These are phyloP conservation scores for Meyerozyma carpophila DNA, from an alignment of 1,139 yeast genomes.

Conservation along the genomic window DNA sequence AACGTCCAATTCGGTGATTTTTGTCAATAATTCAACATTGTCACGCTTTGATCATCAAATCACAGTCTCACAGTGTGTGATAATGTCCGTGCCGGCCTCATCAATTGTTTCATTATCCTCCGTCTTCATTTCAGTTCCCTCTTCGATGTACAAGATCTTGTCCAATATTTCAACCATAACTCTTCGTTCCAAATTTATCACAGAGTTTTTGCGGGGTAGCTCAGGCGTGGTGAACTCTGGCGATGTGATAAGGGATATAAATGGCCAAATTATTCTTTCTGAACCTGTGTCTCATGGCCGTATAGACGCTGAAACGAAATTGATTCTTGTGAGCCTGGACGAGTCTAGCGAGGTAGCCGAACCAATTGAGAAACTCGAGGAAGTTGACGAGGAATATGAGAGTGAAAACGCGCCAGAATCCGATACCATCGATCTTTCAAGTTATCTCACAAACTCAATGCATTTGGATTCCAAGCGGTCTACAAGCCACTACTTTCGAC, in stretches of 20 bases:
- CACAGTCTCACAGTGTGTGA: constrained; percentile 29
- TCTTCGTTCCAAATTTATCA: constrained; percentile 24
- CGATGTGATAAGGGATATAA: constrained; percentile 33
- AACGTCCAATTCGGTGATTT: constrained; percentile 21
- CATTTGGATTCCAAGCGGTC: constrained; percentile 13
- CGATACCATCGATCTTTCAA: constrained; percentile 28
- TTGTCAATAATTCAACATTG: constrained; percentile 35
- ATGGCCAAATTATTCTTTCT: constrained; percentile 52
- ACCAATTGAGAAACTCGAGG: not conserved
- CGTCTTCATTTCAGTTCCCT: constrained; percentile 40
- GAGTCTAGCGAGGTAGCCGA: constrained; percentile 21
- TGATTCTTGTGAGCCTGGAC: constrained; percentile 38
- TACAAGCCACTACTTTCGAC: constrained; percentile 14
- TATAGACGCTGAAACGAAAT: constrained; percentile 35
- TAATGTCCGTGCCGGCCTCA: constrained; percentile 23
- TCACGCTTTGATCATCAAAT: constrained; percentile 19
- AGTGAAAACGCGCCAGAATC: constrained; percentile 3
- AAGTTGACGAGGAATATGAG: constrained; percentile 3
- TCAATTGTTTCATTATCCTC: constrained; percentile 27
- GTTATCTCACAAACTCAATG: constrained; percentile 29
- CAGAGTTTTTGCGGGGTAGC: constrained; percentile 19
- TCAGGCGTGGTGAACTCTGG: constrained; percentile 31
- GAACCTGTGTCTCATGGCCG: constrained; percentile 74
- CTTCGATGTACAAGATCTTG: constrained; percentile 36
- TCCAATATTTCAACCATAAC: constrained; percentile 19